These are phyloP conservation scores for Luffa aegyptiaca DNA, from an alignment of 306 rosid genomes.

Conservation along the genomic window DNA sequence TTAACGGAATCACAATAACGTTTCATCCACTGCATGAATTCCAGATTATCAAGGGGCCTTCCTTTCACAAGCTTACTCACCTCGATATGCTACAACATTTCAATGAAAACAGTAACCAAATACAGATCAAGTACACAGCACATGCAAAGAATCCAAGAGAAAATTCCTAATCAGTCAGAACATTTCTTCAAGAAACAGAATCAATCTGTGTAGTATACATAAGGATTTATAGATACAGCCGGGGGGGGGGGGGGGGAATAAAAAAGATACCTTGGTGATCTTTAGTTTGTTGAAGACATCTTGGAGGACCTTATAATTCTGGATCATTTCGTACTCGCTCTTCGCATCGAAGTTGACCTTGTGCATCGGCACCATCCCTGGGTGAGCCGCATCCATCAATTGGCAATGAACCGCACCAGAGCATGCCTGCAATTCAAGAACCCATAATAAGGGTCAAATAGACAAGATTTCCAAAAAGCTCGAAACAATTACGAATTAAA, in stretches of 20 bases:
- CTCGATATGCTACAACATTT: conserved; percentile 53
- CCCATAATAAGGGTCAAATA: not conserved
- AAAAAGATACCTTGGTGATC: conserved; percentile 58
- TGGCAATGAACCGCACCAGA: conserved; percentile 95
- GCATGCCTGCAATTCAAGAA: conserved; percentile 44
- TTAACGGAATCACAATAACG: conserved; percentile 76
- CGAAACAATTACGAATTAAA: not conserved
- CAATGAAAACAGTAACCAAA: not conserved
- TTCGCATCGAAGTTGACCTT: conserved; percentile 95
- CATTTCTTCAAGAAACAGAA: not conserved
- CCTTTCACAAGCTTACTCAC: conserved; percentile 91
- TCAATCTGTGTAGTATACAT: not conserved
- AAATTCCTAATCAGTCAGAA: not conserved
- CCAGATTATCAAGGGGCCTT: conserved; percentile 84
- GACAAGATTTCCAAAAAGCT: not conserved
- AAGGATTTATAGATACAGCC: not conserved
- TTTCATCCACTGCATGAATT: conserved; percentile 98
- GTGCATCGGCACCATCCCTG: conserved; percentile 92
- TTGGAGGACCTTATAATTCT: conserved; percentile 95
- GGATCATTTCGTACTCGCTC: conserved; percentile 93
- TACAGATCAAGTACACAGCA: not conserved
- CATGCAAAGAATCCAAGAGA: not conserved
- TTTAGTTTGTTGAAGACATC: conserved; percentile 90
- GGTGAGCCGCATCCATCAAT: conserved; percentile 80
- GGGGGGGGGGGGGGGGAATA: not conserved